phyloP scores from a whole-genome alignment of 2,329 filamentous ascomycete genomes.

The Fusarium sp. region DNA sequence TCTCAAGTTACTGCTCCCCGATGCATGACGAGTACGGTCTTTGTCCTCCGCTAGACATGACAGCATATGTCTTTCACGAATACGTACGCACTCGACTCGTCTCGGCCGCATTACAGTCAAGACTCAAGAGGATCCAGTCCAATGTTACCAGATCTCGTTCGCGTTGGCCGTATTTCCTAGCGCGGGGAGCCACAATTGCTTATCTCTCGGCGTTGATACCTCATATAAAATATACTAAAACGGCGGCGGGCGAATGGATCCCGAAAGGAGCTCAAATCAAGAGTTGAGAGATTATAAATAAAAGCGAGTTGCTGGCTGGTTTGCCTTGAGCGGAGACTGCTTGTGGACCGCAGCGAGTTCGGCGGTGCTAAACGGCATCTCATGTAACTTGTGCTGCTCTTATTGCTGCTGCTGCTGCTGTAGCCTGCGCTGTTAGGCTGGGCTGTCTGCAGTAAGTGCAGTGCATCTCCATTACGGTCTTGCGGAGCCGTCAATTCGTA shows the following conservation, averaged over 20 bases:
- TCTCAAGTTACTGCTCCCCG: constrained; percentile 8
- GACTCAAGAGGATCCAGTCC: not conserved
- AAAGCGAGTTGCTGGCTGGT: constrained; percentile 31
- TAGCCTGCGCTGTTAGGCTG: not conserved
- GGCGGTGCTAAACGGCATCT: constrained; percentile 31
- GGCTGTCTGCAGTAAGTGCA: not conserved
- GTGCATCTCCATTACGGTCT: constrained; percentile 17
- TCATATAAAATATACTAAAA: constrained; percentile 16
- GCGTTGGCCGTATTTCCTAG: constrained; percentile 34
- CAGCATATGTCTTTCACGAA: not conserved
- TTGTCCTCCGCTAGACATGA: constrained; percentile 24
- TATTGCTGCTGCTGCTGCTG: not conserved
- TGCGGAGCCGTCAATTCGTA: constrained; percentile 34
- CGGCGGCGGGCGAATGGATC: constrained; percentile 29
- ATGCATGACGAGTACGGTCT: constrained; percentile 15
- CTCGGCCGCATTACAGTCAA: constrained; percentile 25
- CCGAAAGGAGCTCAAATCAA: constrained; percentile 38
- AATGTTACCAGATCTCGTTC: constrained; percentile 18
- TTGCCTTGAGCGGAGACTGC: constrained; percentile 31
- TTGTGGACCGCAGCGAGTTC: constrained; percentile 39
- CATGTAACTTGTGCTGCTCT: not conserved
- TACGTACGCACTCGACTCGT: not conserved
- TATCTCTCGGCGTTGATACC: constrained; percentile 35
- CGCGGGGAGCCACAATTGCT: constrained; percentile 31
- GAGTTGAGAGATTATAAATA: constrained; percentile 45